Evolutionary conservation across 2,329 filamentous ascomycete species (phyloP), one percentile per base, ranked within the genome.

Genomic region (Cladosporium velox): DNA sequence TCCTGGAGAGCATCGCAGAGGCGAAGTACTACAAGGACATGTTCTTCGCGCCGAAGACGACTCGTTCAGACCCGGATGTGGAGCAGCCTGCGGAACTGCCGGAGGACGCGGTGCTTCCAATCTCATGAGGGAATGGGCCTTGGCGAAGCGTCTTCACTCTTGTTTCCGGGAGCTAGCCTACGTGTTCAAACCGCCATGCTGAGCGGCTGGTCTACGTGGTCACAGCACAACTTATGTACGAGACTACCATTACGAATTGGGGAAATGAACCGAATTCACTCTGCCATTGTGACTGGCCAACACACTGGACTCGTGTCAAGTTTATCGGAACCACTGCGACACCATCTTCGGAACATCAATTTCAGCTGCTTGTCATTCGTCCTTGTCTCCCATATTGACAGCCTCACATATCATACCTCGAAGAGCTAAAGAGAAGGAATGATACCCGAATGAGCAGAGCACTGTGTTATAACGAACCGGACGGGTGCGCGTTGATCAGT

Each of bases 1-100:
- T 99, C 66, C 78, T 97, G 67, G 95, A 99, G 82, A 98, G 94
- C 79, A 97, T 99, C 69, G 89, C 86, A 65, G 95, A 99, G 82
- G 94, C 94, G 64, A 87, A 82, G 73, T 97, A 91, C 76, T 98
- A 97, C 78, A 87, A 87, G 73, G 83, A 89, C 67, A 81, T 81
- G 21, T 85, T 96, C 65, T 96, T 96, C 77, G 64, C 64, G 10
- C 64, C 64, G 10, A 65, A 65, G 34, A 26, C 24, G 26, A 26
- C 44, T 24, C 15, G 2, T 32, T 30, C 24, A 21, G 28, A n/a
- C 8, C 15, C n/a, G 52, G 52, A 55, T 1, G 26, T 55, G 18
- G 28, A 32, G 32, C 52, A 34, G 5, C 28, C 28, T 34, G 28
- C 18, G 4, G 10, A 55, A 34, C 8, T 34, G 32, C 52, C 28